phyloP scores from a whole-genome alignment of 306 rosid genomes.

The Inga leiocalycina region DNA sequence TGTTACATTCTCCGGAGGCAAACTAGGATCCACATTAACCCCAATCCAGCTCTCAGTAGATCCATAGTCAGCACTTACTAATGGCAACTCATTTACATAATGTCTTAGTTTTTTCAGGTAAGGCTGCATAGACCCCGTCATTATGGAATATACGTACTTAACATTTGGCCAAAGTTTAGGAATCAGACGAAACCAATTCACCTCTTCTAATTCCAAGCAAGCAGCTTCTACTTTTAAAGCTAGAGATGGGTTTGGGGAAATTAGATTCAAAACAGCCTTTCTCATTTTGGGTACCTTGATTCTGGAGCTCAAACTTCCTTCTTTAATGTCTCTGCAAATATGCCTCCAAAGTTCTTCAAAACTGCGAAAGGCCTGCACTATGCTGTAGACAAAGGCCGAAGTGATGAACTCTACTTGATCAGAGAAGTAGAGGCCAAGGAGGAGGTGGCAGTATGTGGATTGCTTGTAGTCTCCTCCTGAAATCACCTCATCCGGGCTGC shows the following conservation, averaged over 20 bases:
- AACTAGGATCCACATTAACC: constrained; percentile 74
- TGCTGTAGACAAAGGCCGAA: constrained; percentile 80
- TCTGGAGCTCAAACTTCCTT: constrained; percentile 52
- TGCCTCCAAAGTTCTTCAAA: constrained; percentile 78
- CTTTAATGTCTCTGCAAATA: constrained; percentile 57
- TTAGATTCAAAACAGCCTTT: constrained; percentile 51
- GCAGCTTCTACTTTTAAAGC: constrained; percentile 49
- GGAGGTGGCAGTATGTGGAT: constrained; percentile 88
- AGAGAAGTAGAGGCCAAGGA: constrained; percentile 75
- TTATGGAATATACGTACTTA: constrained; percentile 83
- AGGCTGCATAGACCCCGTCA: constrained; percentile 94
- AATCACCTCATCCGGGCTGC: constrained; percentile 89
- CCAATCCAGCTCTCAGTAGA: constrained; percentile 99
- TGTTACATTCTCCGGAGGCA: constrained; percentile 77
- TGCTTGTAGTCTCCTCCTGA: constrained; percentile 77
- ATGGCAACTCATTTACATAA: constrained; percentile 73
- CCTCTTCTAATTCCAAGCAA: constrained; percentile 53
- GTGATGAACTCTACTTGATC: constrained; percentile 76
- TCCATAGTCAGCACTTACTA: constrained; percentile 91
- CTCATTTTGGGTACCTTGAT: constrained; percentile 53
- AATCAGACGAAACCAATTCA: constrained; percentile 68
- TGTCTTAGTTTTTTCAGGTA: constrained; percentile 76
- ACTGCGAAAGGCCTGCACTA: constrained; percentile 66
- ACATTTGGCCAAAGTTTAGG: constrained; percentile 88
- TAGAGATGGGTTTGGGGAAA: constrained; percentile 57